phyloP scores from a whole-genome alignment of 2,329 filamentous ascomycete species.

The Ascochyta koolunga region DNA sequence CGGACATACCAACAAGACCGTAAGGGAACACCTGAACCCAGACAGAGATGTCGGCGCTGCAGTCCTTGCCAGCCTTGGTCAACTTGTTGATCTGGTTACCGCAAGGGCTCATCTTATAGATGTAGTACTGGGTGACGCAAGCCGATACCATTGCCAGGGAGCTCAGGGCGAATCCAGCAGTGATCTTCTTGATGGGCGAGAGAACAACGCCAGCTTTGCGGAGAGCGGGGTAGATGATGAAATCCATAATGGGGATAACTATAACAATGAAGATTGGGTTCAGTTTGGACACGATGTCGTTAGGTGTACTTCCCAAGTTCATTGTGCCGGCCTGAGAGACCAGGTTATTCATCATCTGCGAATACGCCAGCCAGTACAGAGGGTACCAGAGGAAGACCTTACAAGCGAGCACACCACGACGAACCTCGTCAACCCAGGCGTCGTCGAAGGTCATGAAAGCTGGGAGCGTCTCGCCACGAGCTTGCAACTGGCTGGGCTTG shows the following conservation, averaged over 20 bases:
- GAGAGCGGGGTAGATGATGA: conserved; percentile 70
- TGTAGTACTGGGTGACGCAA: conserved; percentile 62
- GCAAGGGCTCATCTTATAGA: conserved; percentile 48
- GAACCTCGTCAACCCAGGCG: conserved; percentile 77
- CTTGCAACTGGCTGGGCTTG: conserved; percentile 60
- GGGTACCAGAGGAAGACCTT: conserved; percentile 65
- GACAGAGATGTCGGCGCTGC: conserved; percentile 57
- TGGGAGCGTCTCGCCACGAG: conserved; percentile 58
- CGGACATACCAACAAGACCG: conserved; percentile 62
- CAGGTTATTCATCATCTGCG: conserved; percentile 66
- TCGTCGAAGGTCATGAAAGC: conserved; percentile 81
- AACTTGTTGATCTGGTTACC: conserved; percentile 37
- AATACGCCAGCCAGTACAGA: conserved; percentile 41
- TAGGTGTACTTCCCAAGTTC: conserved; percentile 72
- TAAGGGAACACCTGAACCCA: conserved; percentile 61
- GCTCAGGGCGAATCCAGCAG: conserved; percentile 70
- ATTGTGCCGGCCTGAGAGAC: conserved; percentile 72
- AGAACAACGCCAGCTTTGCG: conserved; percentile 69
- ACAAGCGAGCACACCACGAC: conserved; percentile 60
- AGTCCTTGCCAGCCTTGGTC: conserved; percentile 51
- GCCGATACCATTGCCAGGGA: conserved; percentile 66
- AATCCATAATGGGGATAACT: conserved; percentile 66
- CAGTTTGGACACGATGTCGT: conserved; percentile 78
- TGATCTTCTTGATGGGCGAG: conserved; percentile 78
- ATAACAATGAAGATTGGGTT: conserved; percentile 79